Conservation (phyloP, 495 filamentous ascomycete species). For the Aspergillus kassunensis region DNA sequence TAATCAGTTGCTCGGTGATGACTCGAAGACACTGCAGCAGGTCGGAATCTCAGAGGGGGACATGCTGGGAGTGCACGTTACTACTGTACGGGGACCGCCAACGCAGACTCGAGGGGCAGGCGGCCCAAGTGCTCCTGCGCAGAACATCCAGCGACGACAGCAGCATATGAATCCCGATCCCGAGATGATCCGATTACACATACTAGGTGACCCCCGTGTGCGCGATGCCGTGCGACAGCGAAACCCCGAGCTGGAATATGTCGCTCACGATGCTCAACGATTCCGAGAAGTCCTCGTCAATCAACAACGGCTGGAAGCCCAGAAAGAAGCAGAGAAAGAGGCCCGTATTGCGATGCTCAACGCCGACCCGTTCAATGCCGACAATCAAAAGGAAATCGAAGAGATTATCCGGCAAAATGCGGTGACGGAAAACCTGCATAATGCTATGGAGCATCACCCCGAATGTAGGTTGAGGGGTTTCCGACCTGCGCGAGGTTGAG, state of each 20-base stretch:
- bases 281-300: conserved; percentile 67
- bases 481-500: conserved; percentile 3
- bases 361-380: conserved; percentile 85
- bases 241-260: conserved; percentile 70
- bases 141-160: conserved; percentile 37
- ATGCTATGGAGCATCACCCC: conserved; percentile 92
- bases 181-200: conserved; percentile 76
- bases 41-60: conserved; percentile 85
- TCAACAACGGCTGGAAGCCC: conserved; percentile 62
- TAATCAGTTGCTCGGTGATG: conserved; percentile 72
- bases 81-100: conserved; percentile 33
- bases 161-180: conserved; percentile 55
- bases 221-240: conserved; percentile 62
- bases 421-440: conserved; percentile 90
- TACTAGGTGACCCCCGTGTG: conserved; percentile 73
- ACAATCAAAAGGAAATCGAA: conserved; percentile 88
- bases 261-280: conserved; percentile 69
- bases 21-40: conserved; percentile 73
- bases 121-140: conserved; percentile 32
- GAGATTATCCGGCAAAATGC: conserved; percentile 93
- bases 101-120: conserved; percentile 18
- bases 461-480: conserved; percentile 62
- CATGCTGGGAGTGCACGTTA: conserved; percentile 83
- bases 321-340: conserved; percentile 68
- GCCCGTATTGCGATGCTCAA: conserved; percentile 78